Evolutionary conservation across 2,329 filamentous ascomycete species (phyloP), one percentile per base, ranked within the genome.

Genomic region (Aureobasidium lini): DNA sequence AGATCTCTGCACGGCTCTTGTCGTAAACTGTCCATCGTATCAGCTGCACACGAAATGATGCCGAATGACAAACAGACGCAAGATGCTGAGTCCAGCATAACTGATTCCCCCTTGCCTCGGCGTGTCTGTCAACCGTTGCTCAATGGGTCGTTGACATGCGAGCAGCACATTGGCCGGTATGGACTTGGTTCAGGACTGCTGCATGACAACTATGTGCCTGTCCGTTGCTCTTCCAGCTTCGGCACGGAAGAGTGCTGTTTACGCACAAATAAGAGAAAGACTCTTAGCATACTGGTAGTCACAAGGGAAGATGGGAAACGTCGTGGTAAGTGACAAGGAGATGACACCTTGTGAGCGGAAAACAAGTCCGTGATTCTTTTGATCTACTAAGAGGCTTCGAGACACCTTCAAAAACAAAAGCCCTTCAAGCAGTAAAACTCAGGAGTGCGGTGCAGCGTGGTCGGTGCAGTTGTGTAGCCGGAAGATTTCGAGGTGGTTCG

Each of bases 401-500:
- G 34, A 57, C n/a, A 29, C 40, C 46, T 15, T 10, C 28, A 10
- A n/a, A 34, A 48, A n/a, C 23, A 23, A 23, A 31, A 43, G 47
- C 18, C 54, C 39, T 23, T 37, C 15, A 15, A 39, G 42, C 29
- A 47, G 34, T 23, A 47, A 29, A 48, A 13, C 34, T 39, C 28
- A 39, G 23, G 37, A 40, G 31, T 39, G 15, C 42, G 13, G 32
- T 47, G 42, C 42, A 57, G 54, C 28, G 54, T 48, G 42, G 54
- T 32, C 43, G 43, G 54, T 57, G 54, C 54, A 47, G 34, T 57
- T 40, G 54, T 57, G 54, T 57, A 48, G 54, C 54, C 43, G 42
- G 42, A 57, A 31, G 43, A 57, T 57, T 57, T 57, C 52, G 18
- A 57, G 44, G 52, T 57, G 50, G 52, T 57, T 61, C 50, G 59